phyloP scores from a whole-genome alignment of 768 basidiomycete species.

The Suillus americanus region DNA sequence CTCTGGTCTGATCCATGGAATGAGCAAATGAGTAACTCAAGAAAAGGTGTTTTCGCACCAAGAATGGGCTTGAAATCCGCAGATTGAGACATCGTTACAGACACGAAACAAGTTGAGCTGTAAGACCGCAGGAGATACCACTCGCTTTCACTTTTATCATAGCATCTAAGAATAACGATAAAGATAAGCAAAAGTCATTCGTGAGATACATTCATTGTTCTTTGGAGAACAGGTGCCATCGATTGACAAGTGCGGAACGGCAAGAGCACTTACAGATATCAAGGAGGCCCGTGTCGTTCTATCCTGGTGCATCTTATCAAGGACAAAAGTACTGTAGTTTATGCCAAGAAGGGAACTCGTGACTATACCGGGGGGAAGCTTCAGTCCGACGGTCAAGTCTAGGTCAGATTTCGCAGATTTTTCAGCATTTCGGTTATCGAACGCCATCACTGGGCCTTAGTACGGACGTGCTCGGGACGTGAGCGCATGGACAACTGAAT shows the following conservation, averaged over 20 bases:
- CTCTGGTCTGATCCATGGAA: slow-evolving; percentile 21
- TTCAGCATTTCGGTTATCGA: neutral
- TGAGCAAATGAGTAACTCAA: neutral
- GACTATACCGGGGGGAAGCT: neutral
- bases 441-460: neutral
- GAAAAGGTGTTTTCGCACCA: slow-evolving; percentile 20
- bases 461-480: neutral
- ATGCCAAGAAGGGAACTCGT: neutral
- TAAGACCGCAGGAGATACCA: neutral
- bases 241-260: neutral
- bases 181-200: slow-evolving; percentile 1
- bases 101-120: neutral
- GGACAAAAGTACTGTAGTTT: neutral
- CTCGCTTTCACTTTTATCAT: neutral
- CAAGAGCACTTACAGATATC: neutral
- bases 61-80: slow-evolving; percentile 43
- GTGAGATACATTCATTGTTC: neutral
- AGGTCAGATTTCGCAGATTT: neutral
- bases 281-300: neutral
- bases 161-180: neutral
- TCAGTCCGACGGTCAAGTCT: neutral
- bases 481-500: neutral
- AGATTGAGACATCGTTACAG: slow-evolving; percentile 6
- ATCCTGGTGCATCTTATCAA: neutral
- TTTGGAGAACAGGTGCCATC: neutral